Conservation (phyloP, 1,139 yeast genomes). For the Nakaseomyces bracarensis region DNA sequence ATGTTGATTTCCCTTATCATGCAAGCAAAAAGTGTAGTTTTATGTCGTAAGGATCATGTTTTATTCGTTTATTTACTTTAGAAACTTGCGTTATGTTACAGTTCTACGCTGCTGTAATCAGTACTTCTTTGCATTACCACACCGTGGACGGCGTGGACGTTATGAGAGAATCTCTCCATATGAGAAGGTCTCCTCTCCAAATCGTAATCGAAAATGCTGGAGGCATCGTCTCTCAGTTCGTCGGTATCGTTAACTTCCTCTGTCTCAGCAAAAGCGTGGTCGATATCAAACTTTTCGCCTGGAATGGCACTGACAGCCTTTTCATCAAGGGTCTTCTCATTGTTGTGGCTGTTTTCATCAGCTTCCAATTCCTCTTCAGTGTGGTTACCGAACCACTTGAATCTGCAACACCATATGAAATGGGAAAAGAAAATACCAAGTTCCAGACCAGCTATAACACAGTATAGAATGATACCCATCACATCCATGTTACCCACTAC, state of each 20-base stretch:
- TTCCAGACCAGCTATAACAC: constrained; percentile 64
- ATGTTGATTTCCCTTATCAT: too few relatives aligned
- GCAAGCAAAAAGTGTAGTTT: too few relatives aligned
- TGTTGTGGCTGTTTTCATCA: background rate
- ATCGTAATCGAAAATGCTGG: constrained; percentile 2
- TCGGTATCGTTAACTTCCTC: constrained; percentile 6
- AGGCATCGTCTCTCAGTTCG: constrained; percentile 3
- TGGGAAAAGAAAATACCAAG: constrained; percentile 70
- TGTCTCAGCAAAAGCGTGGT: background rate
- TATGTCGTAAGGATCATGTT: too few relatives aligned
- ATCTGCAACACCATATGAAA: constrained; percentile 58
- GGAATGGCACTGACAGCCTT: background rate
- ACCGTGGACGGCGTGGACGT: constrained; percentile 7
- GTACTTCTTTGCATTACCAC: constrained; percentile 6
- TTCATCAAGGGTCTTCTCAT: background rate
- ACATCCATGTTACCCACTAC: constrained; percentile 58
- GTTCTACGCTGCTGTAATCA: constrained; percentile 1
- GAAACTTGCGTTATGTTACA: background rate
- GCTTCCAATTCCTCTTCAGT: constrained; percentile 5
- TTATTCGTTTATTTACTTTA: constrained; percentile 63
- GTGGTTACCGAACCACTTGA: constrained; percentile 34
- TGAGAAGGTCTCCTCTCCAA: constrained; percentile 3
- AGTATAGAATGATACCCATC: constrained; percentile 70
- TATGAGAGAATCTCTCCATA: constrained; percentile 7
- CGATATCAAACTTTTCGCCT: background rate